Evolutionary conservation across 2,329 filamentous ascomycete species (phyloP).

Genomic region (Bipolaris bicolor): DNA sequence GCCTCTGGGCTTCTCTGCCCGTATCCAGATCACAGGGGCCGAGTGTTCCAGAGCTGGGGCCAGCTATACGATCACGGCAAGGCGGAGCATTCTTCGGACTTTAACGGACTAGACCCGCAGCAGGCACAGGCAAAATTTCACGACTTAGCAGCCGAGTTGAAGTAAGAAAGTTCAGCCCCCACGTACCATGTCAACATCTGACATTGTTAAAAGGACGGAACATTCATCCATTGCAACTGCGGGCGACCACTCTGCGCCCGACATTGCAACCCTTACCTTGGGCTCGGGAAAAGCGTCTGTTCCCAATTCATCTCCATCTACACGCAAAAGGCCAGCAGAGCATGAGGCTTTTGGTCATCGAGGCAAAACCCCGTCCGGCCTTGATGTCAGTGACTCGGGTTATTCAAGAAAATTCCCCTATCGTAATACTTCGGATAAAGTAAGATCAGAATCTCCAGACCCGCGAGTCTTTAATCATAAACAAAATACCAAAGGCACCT

Average conservation of each 20-base stretch:
- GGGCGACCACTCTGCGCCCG: conserved; percentile 36
- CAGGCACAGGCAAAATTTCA: conserved; percentile 32
- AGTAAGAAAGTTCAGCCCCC: conserved; percentile 21
- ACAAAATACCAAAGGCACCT: conserved; percentile 18
- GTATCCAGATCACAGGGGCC: conserved; percentile 33
- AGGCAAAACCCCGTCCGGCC: conserved; percentile 32
- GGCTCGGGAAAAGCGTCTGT: conserved; percentile 26
- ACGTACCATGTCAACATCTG: conserved; percentile 12
- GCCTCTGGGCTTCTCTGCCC: conserved; percentile 35
- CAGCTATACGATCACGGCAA: conserved; percentile 36
- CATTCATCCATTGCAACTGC: conserved; percentile 36
- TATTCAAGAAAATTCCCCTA: conserved; percentile 32
- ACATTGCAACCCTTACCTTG: conserved; percentile 39
- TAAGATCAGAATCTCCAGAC: conserved; percentile 25
- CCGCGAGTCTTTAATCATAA: conserved; percentile 31
- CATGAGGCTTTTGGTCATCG: conserved; percentile 32
- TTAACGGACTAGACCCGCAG: conserved; percentile 27
- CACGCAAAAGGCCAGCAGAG: conserved; percentile 41
- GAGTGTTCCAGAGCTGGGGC: conserved; percentile 37
- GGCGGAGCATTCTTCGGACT: conserved; percentile 32
- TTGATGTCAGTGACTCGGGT: conserved; percentile 35
- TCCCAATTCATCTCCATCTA: conserved; percentile 31
- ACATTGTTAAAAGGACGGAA: conserved; percentile 25
- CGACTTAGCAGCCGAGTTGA: conserved; percentile 17
- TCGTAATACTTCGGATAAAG: conserved; percentile 22